A percentile compares a stretch with the other conserved stretches of the same genome.
These are phyloP conservation scores for Trichoderma sp. DNA, from an alignment of 2,329 filamentous ascomycete species.

Conservation along the genomic window DNA sequence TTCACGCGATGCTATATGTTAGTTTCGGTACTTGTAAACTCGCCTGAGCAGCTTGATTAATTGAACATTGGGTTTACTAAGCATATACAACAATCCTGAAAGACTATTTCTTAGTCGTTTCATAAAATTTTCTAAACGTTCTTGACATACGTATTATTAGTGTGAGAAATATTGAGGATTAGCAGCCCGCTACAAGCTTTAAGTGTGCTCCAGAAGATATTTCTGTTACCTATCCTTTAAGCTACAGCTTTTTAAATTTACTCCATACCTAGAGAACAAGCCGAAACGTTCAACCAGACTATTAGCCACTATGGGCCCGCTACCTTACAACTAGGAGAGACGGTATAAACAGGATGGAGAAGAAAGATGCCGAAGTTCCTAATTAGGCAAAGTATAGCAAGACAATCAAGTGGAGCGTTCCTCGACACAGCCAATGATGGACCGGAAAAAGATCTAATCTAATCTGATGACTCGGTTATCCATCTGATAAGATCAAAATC, in stretches of 20 bases:
- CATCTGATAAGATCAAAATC: conserved; percentile 25
- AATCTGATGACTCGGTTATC: conserved; percentile 16
- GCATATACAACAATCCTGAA: not conserved
- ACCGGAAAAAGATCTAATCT: conserved; percentile 9
- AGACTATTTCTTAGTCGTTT: not conserved
- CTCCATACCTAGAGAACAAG: not conserved
- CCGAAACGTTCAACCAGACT: not conserved
- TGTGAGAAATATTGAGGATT: not conserved
- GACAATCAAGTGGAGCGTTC: not conserved
- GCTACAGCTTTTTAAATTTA: not conserved
- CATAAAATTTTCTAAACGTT: not conserved
- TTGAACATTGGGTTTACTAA: not conserved
- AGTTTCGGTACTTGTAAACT: not conserved
- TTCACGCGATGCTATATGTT: not conserved
- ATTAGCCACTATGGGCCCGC: not conserved
- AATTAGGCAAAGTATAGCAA: not conserved
- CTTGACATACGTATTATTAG: no score
- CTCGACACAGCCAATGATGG: not conserved
- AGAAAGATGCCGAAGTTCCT: not conserved
- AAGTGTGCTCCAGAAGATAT: no score
- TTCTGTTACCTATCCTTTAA: not conserved
- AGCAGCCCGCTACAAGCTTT: not conserved
- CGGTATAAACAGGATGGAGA: not conserved
- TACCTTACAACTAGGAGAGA: not conserved
- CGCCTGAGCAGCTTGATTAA: not conserved